Percentiles rank a stretch among this genome's conserved stretches.
Conservation (phyloP, 2,329 filamentous ascomycete genomes). For the Colletotrichum eremochloae region DNA sequence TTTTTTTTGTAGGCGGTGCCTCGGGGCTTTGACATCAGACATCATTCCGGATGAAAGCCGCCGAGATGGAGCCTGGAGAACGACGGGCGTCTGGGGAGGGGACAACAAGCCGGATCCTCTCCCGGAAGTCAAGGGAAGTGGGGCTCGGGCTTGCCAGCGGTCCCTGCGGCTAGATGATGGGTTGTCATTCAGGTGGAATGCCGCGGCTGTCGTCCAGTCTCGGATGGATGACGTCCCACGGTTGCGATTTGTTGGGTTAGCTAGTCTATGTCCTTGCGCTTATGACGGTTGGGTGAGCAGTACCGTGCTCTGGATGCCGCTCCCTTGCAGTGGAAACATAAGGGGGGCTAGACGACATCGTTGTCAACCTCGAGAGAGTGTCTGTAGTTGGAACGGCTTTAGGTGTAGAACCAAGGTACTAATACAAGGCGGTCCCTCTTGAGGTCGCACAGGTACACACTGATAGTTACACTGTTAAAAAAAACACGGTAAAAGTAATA, state of each 20-base stretch:
- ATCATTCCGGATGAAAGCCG: conserved; percentile 19
- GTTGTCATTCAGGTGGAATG: neutral
- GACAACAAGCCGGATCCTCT: neutral
- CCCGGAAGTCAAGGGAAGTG: neutral
- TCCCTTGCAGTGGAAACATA: no score
- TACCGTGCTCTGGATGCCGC: neutral
- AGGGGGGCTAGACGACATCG: neutral
- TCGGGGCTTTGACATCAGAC: conserved; percentile 18
- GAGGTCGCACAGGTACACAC: no score
- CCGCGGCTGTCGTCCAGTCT: neutral
- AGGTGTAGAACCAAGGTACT: neutral
- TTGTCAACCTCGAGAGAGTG: neutral
- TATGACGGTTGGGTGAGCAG: neutral
- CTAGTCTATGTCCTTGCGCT: neutral
- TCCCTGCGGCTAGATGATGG: neutral
- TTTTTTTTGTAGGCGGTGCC: neutral
- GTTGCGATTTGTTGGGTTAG: neutral
- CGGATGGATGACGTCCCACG: neutral
- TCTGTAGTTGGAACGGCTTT: neutral
- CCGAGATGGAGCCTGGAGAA: conserved; percentile 6
- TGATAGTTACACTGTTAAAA: no score
- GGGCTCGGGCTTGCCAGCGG: neutral
- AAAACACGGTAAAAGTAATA: no score
- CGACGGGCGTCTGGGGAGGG: neutral
- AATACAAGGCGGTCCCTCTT: no score